Base-by-base conservation (phyloP, 768 basidiomycete species). In the Psilocybe sp. region DNA sequence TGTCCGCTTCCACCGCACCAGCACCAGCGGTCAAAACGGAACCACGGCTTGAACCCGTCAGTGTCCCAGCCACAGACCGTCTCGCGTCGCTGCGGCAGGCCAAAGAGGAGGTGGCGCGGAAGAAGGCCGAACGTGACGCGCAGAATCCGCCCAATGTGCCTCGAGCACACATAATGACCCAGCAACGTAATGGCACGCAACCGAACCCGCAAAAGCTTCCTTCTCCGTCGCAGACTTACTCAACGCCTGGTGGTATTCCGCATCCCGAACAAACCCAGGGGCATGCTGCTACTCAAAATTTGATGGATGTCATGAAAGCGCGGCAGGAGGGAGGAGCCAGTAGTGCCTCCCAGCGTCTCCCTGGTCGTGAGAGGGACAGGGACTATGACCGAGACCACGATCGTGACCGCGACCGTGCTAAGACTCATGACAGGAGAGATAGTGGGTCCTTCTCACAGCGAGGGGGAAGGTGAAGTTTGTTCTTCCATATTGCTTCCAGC, bases 31-130 rank as follows among this genome's bases (percentile, higher is more conserved):
- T 59, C 15, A 58, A 62, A 51, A 11, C 52, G 16, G 54, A 60
- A 36, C 45, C 5, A 18, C 36, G 5, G 28, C 51, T 42, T 42
- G 52, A 15, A 31, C 50, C 14, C 42, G 33, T 23, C 46, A 42
- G 37, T 37, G 52, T 23, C 23, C 51, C 51, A 6, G 39, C 39
- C 13, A 44, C 37, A 19, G 59, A 60, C 20, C 57, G 64, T 20
- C 54, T 64, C 55, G 62, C 65, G 1, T 59, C 54, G 5, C 47
- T 64, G n/a, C 59, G 60, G 20, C 47, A 40, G n/a, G 61, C 60
- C 12, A 64, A 64, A 44, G 60, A 56, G 16, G 41, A 40, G 12
- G 32, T 54, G 15, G 47, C 55, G 4, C 53, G 47, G 28, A 52
- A 52, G 5, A 54, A 58, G 18, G 54, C 54, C 13, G 49, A 49